Conservation (phyloP, 2,329 filamentous ascomycete species). For the Incumbomyces delicatus region DNA sequence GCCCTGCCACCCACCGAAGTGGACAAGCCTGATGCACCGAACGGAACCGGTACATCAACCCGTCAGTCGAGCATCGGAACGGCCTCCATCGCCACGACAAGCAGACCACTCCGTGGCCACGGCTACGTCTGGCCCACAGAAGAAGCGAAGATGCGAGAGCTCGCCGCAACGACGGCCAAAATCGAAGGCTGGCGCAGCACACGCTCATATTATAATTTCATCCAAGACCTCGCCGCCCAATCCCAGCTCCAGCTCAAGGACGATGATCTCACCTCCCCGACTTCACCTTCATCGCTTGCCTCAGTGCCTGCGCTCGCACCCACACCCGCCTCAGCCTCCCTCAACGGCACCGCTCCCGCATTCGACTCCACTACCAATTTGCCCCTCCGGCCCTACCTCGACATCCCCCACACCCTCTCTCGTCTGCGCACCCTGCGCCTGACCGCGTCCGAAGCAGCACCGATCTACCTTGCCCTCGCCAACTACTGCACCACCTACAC, state of each 20-base stretch:
- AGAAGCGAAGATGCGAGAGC: constrained; percentile 65
- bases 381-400: constrained; percentile 53
- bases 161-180: constrained; percentile 81
- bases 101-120: constrained; percentile 55
- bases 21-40: constrained; percentile 41
- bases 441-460: constrained; percentile 62
- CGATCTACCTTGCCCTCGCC: constrained; percentile 74
- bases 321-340: not conserved
- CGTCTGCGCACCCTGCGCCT: constrained; percentile 75
- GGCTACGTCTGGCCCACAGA: constrained; percentile 95
- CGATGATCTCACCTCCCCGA: constrained; percentile 30
- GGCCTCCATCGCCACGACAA: constrained; percentile 1
- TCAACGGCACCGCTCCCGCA: constrained; percentile 56
- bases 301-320: not conserved
- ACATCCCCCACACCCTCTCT: constrained; percentile 87
- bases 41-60: constrained; percentile 15
- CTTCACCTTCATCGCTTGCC: constrained; percentile 3
- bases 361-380: constrained; percentile 30
- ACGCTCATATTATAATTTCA: constrained; percentile 88
- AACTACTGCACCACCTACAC: constrained; percentile 69
- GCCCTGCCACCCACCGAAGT: constrained; percentile 63
- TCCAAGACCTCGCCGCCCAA: constrained; percentile 53
- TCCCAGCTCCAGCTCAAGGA: constrained; percentile 22
- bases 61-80: not conserved
- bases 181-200: constrained; percentile 97